Evolutionary conservation across 2,329 filamentous ascomycete species (phyloP).

Genomic region (Trichoderma sp.): DNA sequence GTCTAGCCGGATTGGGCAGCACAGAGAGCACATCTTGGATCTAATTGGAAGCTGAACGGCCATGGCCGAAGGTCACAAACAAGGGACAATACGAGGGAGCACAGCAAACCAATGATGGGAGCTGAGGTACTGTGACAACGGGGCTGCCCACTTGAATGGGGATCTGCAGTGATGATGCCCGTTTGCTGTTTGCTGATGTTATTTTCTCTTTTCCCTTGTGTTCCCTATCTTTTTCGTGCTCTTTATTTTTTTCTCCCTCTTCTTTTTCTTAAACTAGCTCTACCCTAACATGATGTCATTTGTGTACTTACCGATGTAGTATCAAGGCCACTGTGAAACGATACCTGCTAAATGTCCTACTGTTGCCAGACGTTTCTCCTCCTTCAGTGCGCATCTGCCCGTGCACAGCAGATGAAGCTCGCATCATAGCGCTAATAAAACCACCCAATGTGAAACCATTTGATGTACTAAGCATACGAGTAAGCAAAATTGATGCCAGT

Average conservation of each 20-base stretch:
- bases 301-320: not conserved
- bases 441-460: not conserved
- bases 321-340: not conserved
- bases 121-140: not conserved
- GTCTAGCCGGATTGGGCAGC: conserved; percentile 13
- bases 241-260: not conserved
- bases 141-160: not conserved
- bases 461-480: not conserved
- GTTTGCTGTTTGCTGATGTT: not conserved
- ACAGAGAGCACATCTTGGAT: not conserved
- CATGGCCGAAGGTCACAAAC: not conserved
- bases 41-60: conserved; percentile 7
- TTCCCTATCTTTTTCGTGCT: not conserved
- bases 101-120: not conserved
- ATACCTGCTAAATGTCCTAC: not conserved
- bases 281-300: not conserved
- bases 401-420: not conserved
- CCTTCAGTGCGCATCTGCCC: not conserved
- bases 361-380: not conserved
- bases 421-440: not conserved
- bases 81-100: not conserved
- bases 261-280: not conserved
- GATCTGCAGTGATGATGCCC: not conserved
- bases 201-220: not conserved
- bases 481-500: not conserved